Base-by-base conservation (phyloP, 495 filamentous ascomycete genomes). In the Penicillium simplicissimum region DNA sequence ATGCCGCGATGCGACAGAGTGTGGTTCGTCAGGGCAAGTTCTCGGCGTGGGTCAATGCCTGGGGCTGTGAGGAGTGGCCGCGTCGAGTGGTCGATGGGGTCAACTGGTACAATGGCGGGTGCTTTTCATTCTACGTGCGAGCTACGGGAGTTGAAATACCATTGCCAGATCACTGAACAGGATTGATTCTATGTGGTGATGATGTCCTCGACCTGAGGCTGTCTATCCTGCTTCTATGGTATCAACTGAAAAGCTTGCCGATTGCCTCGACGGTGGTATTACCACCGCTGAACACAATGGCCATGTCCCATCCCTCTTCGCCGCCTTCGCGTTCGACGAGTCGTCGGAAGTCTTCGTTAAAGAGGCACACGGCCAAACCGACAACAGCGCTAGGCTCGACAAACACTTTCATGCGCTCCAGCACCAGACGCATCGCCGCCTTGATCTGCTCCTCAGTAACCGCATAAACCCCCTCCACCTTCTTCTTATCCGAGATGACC, bases 361-460 rank as follows among this genome's bases (percentile, higher is more conserved):
- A 97, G 67, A 98, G 73, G 58, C 86, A 88, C 6, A 89, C 89
- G 5, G 95, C 95, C 64, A 98, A 73, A 14, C 87, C 87, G 21
- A 98, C 93, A 3, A 88, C 92, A 3, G 93, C 85, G 72, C 90
- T 93, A 51, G 95, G 95, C 79, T 98, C 95, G 25, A 97, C 84
- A 45, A 97, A 84, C 45, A 96, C 76, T 85, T 98, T 98, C 84
- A 96, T 87, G 59, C 93, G 76, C 82, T 98, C 94, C 69, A 94
- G 72, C 34, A 94, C 90, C 67, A 97, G 70, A 61, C 79, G 75
- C 85, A 98, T 79, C 4, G 93, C 89, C 10, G 74, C 74, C 74
- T 84, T 84, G 74, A 98, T 97, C 78, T 96, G 85, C 63, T 87
- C 87, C 72, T 98, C 95, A 8, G 79, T 86, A 0, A 94, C 95